phyloP scores from a whole-genome alignment of 1,139 yeast species.

The Nematodospora anomalae region DNA sequence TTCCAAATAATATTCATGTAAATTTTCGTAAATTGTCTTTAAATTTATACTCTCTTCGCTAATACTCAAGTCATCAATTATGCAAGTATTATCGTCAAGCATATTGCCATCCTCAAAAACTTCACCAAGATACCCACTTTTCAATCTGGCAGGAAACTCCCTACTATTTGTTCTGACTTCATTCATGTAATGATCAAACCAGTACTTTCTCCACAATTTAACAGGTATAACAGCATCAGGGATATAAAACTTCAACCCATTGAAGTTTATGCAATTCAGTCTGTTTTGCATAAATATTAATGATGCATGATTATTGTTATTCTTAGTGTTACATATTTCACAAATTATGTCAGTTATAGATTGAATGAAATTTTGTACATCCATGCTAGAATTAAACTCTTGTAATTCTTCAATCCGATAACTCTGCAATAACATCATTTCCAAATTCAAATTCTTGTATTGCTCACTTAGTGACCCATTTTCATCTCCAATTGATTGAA shows the following conservation, averaged over 20 bases:
- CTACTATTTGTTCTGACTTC: slow-evolving; percentile 1
- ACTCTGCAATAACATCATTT: slow-evolving; percentile 11
- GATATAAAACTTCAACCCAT: slow-evolving; percentile 10
- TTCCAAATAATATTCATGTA: slow-evolving; percentile 13
- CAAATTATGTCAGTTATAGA: slow-evolving; percentile 3
- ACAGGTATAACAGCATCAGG: slow-evolving; percentile 12
- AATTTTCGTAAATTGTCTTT: slow-evolving; percentile 5
- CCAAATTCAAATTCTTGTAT: slow-evolving; percentile 9
- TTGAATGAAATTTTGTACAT: slow-evolving; percentile 7
- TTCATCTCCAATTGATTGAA: slow-evolving; percentile 11
- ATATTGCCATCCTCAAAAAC: slow-evolving; percentile 1
- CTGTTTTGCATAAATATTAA: slow-evolving; percentile 10
- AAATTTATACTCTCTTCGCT: slow-evolving; percentile 1
- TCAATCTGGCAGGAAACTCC: slow-evolving; percentile 8
- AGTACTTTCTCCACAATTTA: slow-evolving; percentile 19
- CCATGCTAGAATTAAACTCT: slow-evolving; percentile 7
- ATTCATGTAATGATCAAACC: slow-evolving; percentile 15
- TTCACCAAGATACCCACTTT: slow-evolving; percentile 12
- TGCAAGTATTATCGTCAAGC: slow-evolving; percentile 3
- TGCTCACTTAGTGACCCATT: slow-evolving; percentile 8
- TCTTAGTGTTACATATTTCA: slow-evolving; percentile 1
- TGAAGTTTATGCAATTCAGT: slow-evolving; percentile 10
- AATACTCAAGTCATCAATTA: slow-evolving; percentile 4
- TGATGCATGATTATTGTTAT: background rate
- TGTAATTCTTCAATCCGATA: slow-evolving; percentile 9